Percentiles rank a stretch among this genome's conserved stretches.
These are phyloP conservation scores for Sporothrix globosa DNA, from an alignment of 2,329 filamentous ascomycete genomes.

Conservation along the genomic window DNA sequence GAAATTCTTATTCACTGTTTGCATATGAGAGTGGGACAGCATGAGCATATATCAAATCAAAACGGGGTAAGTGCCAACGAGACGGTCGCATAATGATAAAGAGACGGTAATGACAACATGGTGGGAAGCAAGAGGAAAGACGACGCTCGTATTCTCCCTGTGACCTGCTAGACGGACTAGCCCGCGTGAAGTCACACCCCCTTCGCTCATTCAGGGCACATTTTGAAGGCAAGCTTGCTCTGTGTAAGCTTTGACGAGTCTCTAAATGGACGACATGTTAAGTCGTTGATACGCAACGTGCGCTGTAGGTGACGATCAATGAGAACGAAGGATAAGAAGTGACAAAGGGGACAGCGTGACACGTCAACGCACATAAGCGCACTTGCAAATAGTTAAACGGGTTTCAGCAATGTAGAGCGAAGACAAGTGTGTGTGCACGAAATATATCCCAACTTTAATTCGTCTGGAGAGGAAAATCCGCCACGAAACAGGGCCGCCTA, in stretches of 20 bases:
- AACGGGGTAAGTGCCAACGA: neutral
- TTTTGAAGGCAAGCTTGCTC: neutral
- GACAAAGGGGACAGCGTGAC: neutral
- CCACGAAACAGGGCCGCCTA: neutral
- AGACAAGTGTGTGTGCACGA: neutral
- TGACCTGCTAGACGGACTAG: neutral
- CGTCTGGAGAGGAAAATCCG: neutral
- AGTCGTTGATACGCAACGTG: neutral
- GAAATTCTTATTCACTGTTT: neutral
- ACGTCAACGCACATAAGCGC: neutral
- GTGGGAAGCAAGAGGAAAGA: neutral
- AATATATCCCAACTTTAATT: neutral
- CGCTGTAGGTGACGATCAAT: neutral
- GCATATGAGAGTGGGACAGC: conserved; percentile 1
- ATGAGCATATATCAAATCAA: neutral
- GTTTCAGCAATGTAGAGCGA: no score
- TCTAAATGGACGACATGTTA: neutral
- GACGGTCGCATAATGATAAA: neutral
- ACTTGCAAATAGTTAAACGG: neutral
- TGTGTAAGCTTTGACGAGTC: neutral
- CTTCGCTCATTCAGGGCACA: neutral
- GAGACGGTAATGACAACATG: neutral
- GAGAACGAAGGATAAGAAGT: neutral
- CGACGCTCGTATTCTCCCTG: neutral
- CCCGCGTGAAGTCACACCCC: neutral